phyloP scores from a whole-genome alignment of 2,329 filamentous ascomycete species.

The Aspergillus sp. region DNA sequence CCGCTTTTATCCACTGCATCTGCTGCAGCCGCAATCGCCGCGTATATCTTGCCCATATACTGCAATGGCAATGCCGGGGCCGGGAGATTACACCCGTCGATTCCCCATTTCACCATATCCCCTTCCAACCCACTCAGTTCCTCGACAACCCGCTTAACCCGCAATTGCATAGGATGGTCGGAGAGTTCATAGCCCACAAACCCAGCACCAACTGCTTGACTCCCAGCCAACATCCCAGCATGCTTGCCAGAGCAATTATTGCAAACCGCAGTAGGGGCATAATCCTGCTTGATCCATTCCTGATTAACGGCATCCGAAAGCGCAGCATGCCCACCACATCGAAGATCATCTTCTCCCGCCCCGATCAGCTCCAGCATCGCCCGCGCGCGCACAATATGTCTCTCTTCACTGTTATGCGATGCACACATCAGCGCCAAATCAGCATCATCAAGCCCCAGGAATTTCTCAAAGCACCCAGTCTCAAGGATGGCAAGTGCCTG shows the following conservation, averaged over 20 bases:
- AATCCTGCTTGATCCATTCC: constrained; percentile 41
- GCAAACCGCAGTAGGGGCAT: constrained; percentile 38
- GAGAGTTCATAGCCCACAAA: constrained; percentile 38
- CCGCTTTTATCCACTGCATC: background rate
- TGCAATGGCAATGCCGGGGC: constrained; percentile 45
- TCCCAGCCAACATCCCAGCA: constrained; percentile 48
- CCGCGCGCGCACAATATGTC: constrained; percentile 40
- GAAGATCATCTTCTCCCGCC: constrained; percentile 37
- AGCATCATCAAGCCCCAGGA: constrained; percentile 36
- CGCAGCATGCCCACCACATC: constrained; percentile 46
- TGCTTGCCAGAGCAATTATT: constrained; percentile 55
- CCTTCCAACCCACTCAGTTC: constrained; percentile 32
- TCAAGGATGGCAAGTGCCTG: constrained; percentile 49
- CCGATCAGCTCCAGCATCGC: constrained; percentile 39
- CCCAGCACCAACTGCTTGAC: constrained; percentile 35
- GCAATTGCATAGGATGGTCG: constrained; percentile 39
- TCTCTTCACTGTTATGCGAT: constrained; percentile 48
- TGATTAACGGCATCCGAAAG: constrained; percentile 37
- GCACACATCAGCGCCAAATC: constrained; percentile 51
- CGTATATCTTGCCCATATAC: constrained; percentile 38
- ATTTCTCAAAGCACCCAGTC: constrained; percentile 40
- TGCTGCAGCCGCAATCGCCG: constrained; percentile 38
- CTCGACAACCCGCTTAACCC: constrained; percentile 23
- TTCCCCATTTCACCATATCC: constrained; percentile 40
- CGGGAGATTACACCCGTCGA: constrained; percentile 51